These are phyloP conservation scores for Ammopiptanthus mongolicus DNA, from an alignment of 306 rosid species.

Conservation along the genomic window DNA sequence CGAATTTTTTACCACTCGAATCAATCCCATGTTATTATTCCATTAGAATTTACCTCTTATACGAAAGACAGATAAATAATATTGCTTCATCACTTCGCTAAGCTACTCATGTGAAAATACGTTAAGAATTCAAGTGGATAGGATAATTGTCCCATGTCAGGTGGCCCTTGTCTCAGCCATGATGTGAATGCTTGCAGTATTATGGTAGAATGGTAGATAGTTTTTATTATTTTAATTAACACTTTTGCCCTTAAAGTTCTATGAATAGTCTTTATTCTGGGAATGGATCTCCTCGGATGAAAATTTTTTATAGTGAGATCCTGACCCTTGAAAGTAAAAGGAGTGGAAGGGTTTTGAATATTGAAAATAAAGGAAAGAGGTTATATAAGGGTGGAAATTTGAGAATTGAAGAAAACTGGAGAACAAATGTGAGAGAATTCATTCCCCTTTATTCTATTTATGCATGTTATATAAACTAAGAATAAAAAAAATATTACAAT, in stretches of 20 bases:
- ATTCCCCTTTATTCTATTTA: neutral
- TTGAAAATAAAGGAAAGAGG: too few species aligned
- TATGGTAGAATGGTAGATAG: neutral
- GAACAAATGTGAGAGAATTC: too few species aligned
- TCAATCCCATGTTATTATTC: too few species aligned
- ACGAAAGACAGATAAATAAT: neutral
- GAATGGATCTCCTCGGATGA: too few species aligned
- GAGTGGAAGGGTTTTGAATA: too few species aligned
- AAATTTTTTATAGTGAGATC: too few species aligned
- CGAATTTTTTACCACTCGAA: too few species aligned
- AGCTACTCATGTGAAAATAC: neutral
- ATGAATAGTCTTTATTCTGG: neutral
- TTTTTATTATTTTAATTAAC: neutral
- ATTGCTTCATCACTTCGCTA: neutral
- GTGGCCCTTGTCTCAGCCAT: neutral
- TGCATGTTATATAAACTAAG: neutral
- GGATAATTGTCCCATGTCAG: neutral
- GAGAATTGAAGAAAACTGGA: too few species aligned
- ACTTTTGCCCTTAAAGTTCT: neutral
- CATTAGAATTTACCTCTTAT: neutral
- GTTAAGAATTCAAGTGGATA: neutral
- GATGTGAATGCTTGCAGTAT: neutral
- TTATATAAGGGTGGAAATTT: too few species aligned
- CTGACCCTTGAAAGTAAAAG: too few species aligned
- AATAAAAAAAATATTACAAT: neutral